Base-by-base conservation (phyloP, 2,329 filamentous ascomycete species). In the Pseudocercospora crystallina region DNA sequence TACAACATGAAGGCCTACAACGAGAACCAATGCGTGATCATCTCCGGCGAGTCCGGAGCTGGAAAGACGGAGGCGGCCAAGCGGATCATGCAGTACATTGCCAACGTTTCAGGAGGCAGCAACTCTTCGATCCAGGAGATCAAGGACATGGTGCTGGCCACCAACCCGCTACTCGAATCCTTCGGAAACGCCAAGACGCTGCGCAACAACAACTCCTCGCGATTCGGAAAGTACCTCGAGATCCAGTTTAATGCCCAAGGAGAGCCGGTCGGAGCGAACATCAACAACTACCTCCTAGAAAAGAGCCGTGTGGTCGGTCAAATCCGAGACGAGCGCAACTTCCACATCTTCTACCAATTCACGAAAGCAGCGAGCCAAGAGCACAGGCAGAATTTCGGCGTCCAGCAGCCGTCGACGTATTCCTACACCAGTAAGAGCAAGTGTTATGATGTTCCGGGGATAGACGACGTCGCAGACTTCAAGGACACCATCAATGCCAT, bases 1-100 rank as follows among this genome's bases (percentile, higher is more conserved):
- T 97, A 97, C 77, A 97, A 99, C 77, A 97, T 99, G 94, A 97
- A 97, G 72, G 92, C 91, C 40, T 99, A 99, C 79, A 90, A 90
- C 67, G 94, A 97, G 64, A 97, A 97, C 76, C 94, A 99, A 72
- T 97, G 94, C 75, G 92, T 99, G 61, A 99, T 99, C 72, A 99
- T 99, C 63, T 97, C 94, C 4, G 94, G 94, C 69, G 94, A 99
- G 75, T 97, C 94, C 2, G 94, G 94, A 69, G 94, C 94, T 31
- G 94, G 94, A 70, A 99, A 99, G 80, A 99, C 94, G 11, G 94
- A 99, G 73, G 94, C 94, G 5, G 94, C 94, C 54, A 97, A 99
- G 80, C 87, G 92, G 64, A 88, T 99, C 66, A 99, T 99, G 92
- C 94, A 99, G 75, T 99, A 99, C 74, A 97, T 99, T 71, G 94